Base-by-base conservation (phyloP, 1,284 basidiomycete species). In the Wolfiporia cocos region DNA sequence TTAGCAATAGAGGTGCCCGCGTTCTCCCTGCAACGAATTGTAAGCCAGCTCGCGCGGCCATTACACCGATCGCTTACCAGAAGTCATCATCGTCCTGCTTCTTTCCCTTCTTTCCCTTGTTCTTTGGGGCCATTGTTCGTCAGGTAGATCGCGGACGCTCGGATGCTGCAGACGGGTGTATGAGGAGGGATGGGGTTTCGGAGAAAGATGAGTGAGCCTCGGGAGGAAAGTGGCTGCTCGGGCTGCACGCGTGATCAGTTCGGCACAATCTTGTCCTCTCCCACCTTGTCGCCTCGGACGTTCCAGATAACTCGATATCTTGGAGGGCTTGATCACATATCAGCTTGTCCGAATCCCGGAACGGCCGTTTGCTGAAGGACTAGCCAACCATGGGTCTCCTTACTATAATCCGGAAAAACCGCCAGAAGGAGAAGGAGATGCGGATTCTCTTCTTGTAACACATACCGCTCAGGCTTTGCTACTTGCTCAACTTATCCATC, bases 371-470 rank as follows among this genome's bases (percentile, higher is more conserved):
- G n/a, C n/a, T n/a, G 15, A 21, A 11, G 22, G n/a, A 4, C 28
- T 20, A 15, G 6, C 35, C 24, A 31, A 34, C 39, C 29, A 90
- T 90, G 86, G 95, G 95, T 1, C 76, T 99, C 32, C 80, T 99
- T 39, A 95, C 95, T 4, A 94, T 99, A 62, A 98, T 99, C 50
- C 75, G 95, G 45, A 99, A 99, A 70, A 95, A 94, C 59, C 76
- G 93, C 41, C 83, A 83, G 63, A 95, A 94, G 64, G 93, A 95
- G 66, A 86, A 82, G 60, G 94, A 99, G 61, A 94, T 98, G 83
- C 81, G 96, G 30, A 78, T 99, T 42, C 74, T 99, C 33, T 99
- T 99, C 65, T 81, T 99, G 90, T 93, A 61, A 51, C 57, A 48
- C 15, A 19, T n/a, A 29, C 22, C 19, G n/a, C 3, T 21, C 14